phyloP scores from a whole-genome alignment of 2,329 filamentous ascomycete species.

The Fusarium albidum region DNA sequence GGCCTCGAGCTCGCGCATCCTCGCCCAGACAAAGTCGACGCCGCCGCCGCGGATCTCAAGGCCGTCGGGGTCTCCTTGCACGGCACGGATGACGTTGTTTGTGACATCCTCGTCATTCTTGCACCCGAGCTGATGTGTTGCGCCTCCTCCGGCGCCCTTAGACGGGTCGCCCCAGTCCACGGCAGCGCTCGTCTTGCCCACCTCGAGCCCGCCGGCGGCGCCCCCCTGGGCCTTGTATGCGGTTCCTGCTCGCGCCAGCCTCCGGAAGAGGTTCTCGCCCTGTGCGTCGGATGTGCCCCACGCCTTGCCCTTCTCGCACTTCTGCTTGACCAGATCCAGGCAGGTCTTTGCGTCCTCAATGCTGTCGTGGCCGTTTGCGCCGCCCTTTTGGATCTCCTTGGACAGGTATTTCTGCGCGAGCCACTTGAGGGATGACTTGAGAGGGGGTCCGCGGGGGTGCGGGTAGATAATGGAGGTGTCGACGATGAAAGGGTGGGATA shows the following conservation, averaged over 20 bases:
- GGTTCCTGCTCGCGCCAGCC: constrained; percentile 72
- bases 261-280: constrained; percentile 88
- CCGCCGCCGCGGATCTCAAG: constrained; percentile 65
- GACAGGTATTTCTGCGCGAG: constrained; percentile 85
- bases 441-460: constrained; percentile 85
- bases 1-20: constrained; percentile 71
- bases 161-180: constrained; percentile 89
- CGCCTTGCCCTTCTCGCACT: constrained; percentile 88
- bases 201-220: constrained; percentile 59
- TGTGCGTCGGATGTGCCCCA: constrained; percentile 85
- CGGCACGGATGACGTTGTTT: constrained; percentile 63
- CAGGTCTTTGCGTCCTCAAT: constrained; percentile 92
- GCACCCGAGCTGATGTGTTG: constrained; percentile 65
- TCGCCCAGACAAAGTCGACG: constrained; percentile 73
- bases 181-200: constrained; percentile 73
- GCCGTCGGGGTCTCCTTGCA: constrained; percentile 66
- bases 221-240: constrained; percentile 69
- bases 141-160: constrained; percentile 64
- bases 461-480: constrained; percentile 92
- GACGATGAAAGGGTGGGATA: constrained; percentile 92
- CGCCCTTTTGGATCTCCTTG: constrained; percentile 87
- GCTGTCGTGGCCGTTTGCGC: constrained; percentile 81
- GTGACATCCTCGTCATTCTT: constrained; percentile 67
- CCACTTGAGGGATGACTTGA: constrained; percentile 92
- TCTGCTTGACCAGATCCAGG: constrained; percentile 91